Percentiles rank a stretch among this genome's conserved stretches.
These are phyloP conservation scores for Pichia sp. DNA, from an alignment of 1,139 yeast genomes.

Conservation along the genomic window DNA sequence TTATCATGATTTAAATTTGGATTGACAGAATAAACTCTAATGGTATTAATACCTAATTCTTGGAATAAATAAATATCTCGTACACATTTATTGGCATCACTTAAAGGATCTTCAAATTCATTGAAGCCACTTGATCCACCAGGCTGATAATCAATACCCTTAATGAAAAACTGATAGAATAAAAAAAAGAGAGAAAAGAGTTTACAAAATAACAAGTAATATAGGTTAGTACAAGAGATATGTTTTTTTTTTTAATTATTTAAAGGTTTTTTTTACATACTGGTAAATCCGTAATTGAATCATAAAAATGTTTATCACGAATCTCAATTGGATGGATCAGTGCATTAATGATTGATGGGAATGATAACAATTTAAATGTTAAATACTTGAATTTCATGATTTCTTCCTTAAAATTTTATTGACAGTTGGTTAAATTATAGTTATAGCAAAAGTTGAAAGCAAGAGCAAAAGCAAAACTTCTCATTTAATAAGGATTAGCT, in stretches of 20 bases:
- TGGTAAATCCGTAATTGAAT: constrained; percentile 69
- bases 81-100: constrained; percentile 62
- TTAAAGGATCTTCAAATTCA: constrained; percentile 57
- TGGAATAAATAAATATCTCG: constrained; percentile 72
- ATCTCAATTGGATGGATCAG: constrained; percentile 52
- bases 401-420: neutral
- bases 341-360: neutral
- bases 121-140: constrained; percentile 63
- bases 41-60: constrained; percentile 72
- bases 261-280: constrained; percentile 36
- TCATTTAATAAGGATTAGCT: too few relatives aligned
- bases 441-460: neutral
- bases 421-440: neutral
- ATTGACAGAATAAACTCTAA: constrained; percentile 81
- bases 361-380: neutral
- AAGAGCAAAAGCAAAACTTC: neutral
- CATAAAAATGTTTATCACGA: constrained; percentile 66
- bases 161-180: constrained; percentile 54
- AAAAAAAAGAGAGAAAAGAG: neutral
- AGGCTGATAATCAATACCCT: constrained; percentile 71
- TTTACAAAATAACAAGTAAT: too few relatives aligned
- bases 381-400: neutral
- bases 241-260: neutral
- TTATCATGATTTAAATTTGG: constrained; percentile 79
- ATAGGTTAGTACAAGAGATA: neutral